These are phyloP conservation scores for Aureobasidium pullulans DNA, from an alignment of 2,329 filamentous ascomycete species.

Conservation along the genomic window DNA sequence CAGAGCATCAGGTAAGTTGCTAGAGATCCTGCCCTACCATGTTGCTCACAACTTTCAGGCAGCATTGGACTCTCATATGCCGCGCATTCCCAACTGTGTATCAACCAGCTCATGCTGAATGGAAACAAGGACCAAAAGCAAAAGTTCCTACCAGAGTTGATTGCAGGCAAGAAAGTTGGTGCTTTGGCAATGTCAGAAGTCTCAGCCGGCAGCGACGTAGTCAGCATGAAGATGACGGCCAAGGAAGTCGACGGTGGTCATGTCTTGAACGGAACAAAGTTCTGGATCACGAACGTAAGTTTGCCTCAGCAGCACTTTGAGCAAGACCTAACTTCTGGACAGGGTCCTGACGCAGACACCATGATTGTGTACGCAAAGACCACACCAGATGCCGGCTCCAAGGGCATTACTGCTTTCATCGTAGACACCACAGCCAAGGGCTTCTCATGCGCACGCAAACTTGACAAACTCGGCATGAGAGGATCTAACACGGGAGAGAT, in stretches of 20 bases:
- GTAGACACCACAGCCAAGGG: conserved; percentile 66
- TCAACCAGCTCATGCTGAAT: conserved; percentile 93
- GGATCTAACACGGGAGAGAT: conserved; percentile 95
- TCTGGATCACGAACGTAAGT: conserved; percentile 94
- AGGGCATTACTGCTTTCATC: conserved; percentile 92
- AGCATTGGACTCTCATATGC: conserved; percentile 88
- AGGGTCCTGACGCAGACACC: conserved; percentile 79
- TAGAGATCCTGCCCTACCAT: not conserved
- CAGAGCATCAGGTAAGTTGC: conserved; percentile 60
- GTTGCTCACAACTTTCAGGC: conserved; percentile 20
- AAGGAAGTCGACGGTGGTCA: conserved; percentile 77
- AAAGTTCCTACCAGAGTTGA: conserved; percentile 70
- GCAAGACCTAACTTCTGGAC: not conserved
- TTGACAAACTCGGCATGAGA: conserved; percentile 97
- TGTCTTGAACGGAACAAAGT: conserved; percentile 82
- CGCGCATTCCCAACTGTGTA: conserved; percentile 90
- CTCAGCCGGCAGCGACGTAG: conserved; percentile 84
- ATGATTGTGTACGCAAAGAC: conserved; percentile 98
- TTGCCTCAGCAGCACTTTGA: not conserved
- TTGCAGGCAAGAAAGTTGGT: conserved; percentile 73
- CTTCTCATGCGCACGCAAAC: conserved; percentile 80
- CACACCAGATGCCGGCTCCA: conserved; percentile 66
- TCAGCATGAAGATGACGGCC: conserved; percentile 87
- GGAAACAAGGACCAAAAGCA: conserved; percentile 71
- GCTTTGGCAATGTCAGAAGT: conserved; percentile 94